phyloP scores from a whole-genome alignment of 2,329 filamentous ascomycete genomes.

The Penicillium expansum region DNA sequence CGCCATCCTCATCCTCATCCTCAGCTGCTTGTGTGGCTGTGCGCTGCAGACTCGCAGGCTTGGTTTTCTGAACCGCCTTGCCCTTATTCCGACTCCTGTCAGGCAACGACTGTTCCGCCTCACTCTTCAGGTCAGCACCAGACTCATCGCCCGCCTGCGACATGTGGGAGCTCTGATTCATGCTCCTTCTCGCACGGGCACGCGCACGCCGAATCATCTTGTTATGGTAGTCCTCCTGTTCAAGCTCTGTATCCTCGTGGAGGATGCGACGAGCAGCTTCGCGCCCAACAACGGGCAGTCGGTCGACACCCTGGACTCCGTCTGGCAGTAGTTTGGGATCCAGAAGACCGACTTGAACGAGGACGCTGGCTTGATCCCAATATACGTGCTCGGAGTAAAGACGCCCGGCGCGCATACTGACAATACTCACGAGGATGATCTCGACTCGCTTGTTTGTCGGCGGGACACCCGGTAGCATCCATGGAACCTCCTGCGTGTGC shows the following conservation, averaged over 20 bases:
- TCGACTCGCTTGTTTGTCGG: conserved; percentile 58
- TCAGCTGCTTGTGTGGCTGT: background rate
- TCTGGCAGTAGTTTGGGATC: conserved; percentile 56
- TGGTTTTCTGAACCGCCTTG: conserved; percentile 21
- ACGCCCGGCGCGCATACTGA: conserved; percentile 53
- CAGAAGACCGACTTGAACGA: conserved; percentile 58
- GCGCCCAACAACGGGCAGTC: conserved; percentile 41
- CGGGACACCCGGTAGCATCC: conserved; percentile 59
- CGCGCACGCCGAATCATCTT: conserved; percentile 29
- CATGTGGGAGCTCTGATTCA: conserved; percentile 7
- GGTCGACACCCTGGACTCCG: conserved; percentile 40
- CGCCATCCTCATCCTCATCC: conserved; percentile 14
- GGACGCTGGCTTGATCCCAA: conserved; percentile 61
- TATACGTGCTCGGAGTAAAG: conserved; percentile 59
- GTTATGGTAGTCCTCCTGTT: conserved; percentile 37
- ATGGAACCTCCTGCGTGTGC: conserved; percentile 56
- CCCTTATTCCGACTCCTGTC: conserved; percentile 18
- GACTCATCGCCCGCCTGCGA: conserved; percentile 26
- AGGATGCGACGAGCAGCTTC: conserved; percentile 42
- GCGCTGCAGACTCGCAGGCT: background rate
- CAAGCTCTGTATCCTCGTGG: conserved; percentile 37
- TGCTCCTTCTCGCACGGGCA: conserved; percentile 15
- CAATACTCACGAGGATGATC: conserved; percentile 56
- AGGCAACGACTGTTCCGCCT: conserved; percentile 16
- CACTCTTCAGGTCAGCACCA: conserved; percentile 24